Percentiles rank a stretch among this genome's conserved stretches.
Conservation (phyloP, 2,329 filamentous ascomycete species). For the Penicillium sp. region DNA sequence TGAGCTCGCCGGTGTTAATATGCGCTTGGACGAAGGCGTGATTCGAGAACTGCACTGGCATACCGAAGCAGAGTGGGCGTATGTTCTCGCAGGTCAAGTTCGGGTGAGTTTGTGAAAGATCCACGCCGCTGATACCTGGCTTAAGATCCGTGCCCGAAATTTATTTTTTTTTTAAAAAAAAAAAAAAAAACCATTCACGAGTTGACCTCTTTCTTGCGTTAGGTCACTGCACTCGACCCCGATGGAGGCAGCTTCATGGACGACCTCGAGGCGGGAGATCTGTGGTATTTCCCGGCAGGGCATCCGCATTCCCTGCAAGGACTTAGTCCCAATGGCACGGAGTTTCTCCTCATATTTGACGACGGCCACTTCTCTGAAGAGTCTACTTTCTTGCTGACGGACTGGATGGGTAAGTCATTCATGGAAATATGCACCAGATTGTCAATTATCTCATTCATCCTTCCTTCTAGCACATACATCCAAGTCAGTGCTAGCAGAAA, state of each 20-base stretch:
- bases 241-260: constrained; percentile 76
- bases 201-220: background rate
- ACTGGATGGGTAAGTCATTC: constrained; percentile 65
- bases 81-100: constrained; percentile 70
- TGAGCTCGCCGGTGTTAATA: constrained; percentile 77
- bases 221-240: constrained; percentile 70
- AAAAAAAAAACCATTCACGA: background rate
- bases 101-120: constrained; percentile 45
- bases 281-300: constrained; percentile 79
- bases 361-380: constrained; percentile 62
- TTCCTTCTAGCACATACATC: constrained; percentile 63
- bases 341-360: constrained; percentile 65
- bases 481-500: constrained; percentile 71
- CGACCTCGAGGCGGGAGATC: constrained; percentile 71
- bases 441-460: background rate
- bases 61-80: constrained; percentile 78
- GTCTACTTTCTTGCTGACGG: constrained; percentile 73
- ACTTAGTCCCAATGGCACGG: constrained; percentile 63
- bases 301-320: constrained; percentile 76
- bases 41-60: constrained; percentile 82
- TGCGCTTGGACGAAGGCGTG: constrained; percentile 72
- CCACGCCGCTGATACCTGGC: background rate
- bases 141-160: too few species aligned
- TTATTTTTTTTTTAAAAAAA: too few species aligned
- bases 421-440: background rate